These are phyloP conservation scores for Zea mays DNA, from an alignment of 176 grass and related monocot species.

Conservation along the genomic window DNA sequence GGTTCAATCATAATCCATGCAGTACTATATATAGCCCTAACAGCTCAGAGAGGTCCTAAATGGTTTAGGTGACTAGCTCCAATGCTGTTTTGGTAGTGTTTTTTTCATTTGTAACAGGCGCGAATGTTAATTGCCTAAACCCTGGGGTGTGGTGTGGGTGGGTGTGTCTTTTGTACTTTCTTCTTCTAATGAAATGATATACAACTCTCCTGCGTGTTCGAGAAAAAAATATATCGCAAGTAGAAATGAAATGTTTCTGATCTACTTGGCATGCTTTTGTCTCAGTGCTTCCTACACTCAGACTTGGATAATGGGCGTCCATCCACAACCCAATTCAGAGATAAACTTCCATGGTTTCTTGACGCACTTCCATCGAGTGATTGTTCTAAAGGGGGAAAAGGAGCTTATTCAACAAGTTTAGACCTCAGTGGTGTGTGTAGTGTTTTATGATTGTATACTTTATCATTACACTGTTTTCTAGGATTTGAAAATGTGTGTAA, in stretches of 20 bases:
- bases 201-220: too few relatives aligned
- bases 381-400: conserved; percentile 96
- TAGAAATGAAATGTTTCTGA: conserved; percentile 32
- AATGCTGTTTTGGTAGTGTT: too few relatives aligned
- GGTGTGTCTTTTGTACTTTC: too few relatives aligned
- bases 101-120: too few relatives aligned
- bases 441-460: conserved; percentile 28
- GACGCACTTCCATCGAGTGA: conserved; percentile 90
- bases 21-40: too few relatives aligned
- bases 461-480: conserved; percentile 25
- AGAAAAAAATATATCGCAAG: not conserved
- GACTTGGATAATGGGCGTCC: conserved; percentile 86
- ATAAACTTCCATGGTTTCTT: conserved; percentile 98
- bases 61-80: too few relatives aligned
- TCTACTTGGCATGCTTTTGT: conserved; percentile 45
- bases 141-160: too few relatives aligned
- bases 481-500: conserved; percentile 26
- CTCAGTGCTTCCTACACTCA: conserved; percentile 76
- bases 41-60: too few relatives aligned
- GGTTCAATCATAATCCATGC: conserved; percentile 16
- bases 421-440: conserved; percentile 72
- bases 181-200: too few relatives aligned
- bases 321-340: conserved; percentile 76
- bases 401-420: conserved; percentile 95
- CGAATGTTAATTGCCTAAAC: too few relatives aligned